Conservation (phyloP, 495 filamentous ascomycete genomes). For the Hypoxylon intermedium region DNA sequence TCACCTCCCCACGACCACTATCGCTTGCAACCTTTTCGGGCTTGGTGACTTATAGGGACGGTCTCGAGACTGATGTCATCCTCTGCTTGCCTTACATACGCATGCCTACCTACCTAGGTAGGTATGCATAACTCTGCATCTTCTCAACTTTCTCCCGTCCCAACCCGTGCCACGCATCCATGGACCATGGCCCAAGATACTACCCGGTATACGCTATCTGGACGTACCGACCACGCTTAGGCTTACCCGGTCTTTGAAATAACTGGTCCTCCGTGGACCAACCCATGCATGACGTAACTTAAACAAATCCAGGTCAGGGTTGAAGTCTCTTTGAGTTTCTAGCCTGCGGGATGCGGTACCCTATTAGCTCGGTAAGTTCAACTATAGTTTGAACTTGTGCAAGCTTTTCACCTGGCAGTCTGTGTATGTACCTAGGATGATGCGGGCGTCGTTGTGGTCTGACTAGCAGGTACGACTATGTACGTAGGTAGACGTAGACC, state of each 20-base stretch:
- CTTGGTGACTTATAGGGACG: slow-evolving; percentile 2
- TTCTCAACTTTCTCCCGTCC: slow-evolving; percentile 5
- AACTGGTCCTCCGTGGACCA: background rate
- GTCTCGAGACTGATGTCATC: slow-evolving; percentile 11
- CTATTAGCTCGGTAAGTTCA: slow-evolving; percentile 11
- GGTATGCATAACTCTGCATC: slow-evolving; percentile 11
- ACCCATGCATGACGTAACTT: slow-evolving; percentile 30
- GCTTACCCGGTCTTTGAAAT: slow-evolving; percentile 13
- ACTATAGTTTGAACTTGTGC: slow-evolving; percentile 8
- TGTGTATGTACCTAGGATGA: too few relatives aligned
- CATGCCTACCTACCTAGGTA: background rate
- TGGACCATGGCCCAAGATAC: background rate
- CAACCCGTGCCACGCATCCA: slow-evolving; percentile 1
- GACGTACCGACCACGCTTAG: slow-evolving; percentile 8
- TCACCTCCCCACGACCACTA: background rate
- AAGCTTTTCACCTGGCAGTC: too few relatives aligned
- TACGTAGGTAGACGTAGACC: background rate
- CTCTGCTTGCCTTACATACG: background rate
- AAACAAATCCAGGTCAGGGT: slow-evolving; percentile 1
- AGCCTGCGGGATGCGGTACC: background rate
- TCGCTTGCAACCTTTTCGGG: background rate
- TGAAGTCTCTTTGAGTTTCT: slow-evolving; percentile 1
- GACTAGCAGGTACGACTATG: slow-evolving; percentile 1
- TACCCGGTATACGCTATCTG: slow-evolving; percentile 26
- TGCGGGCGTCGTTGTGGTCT: too few relatives aligned